Base-by-base conservation (phyloP, 805 yeast genomes). In the Schwanniomyces occidentalis region DNA sequence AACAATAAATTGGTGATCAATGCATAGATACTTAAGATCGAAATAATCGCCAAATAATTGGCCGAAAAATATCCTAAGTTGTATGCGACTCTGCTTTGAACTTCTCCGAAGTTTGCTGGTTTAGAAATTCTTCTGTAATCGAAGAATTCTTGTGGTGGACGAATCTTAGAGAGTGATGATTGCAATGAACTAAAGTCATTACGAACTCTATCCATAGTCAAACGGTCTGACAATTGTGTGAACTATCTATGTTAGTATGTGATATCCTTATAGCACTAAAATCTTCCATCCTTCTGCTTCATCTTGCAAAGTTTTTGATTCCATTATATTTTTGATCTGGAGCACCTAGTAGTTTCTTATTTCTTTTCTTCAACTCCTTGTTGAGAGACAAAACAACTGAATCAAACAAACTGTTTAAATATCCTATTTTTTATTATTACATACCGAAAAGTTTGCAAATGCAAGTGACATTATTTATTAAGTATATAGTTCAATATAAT, bases 81-180 rank as follows among this genome's bases (percentile, higher is more conserved):
- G 73, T 78, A 93, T 28, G 83, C 66, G 26, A 91, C 87, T 61
- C 99, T 80, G 49, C 85, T 78, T 66, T 93, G 99, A 32, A 85
- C 70, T 48, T 93, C 99, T 31, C 84, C 80, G 59, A 89, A 84
- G 61, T 88, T 89, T 35, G 77, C 80, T 14, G 99, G 99, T 59
- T 88, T 89, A 23, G 95, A 85, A 42, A 93, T 61, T 58, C 95
- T 82, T 62, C 89, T 85, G 54, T 85, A 64, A 58, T 93, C 97
- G 55, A 93, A 87, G 58, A 93, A 93, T 59, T 93, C 99, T 61
- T 84, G 93, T 26, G 95, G 90, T 23, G 97, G 87, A 55, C 85
- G 82, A 42, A 93, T 61, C 51, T 85, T 77, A 30, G 93, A 63
- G 42, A 89, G 69, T 44, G 81, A 76, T 24, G 72, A 53, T 54